Evolutionary conservation across 1,139 yeast genomes (phyloP).

Genomic region (Scheffersomyces titani): DNA sequence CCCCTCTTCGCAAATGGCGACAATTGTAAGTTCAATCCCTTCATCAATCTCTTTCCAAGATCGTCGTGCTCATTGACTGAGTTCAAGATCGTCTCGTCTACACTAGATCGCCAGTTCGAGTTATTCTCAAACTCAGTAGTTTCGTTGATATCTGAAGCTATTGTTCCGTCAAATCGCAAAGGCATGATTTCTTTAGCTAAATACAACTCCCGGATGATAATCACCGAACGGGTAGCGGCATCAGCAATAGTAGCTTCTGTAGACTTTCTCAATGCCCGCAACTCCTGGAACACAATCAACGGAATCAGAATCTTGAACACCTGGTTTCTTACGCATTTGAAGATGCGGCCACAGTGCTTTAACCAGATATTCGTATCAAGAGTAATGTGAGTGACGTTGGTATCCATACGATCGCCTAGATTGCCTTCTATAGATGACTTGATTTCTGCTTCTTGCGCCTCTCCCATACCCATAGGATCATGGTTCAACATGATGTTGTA

Average conservation of each 20-base stretch:
- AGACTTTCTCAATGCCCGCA: slow-evolving; percentile 71
- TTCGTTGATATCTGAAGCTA: slow-evolving; percentile 56
- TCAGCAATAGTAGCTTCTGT: slow-evolving; percentile 76
- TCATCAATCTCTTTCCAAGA: slow-evolving; percentile 38
- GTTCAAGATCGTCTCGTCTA: slow-evolving; percentile 60
- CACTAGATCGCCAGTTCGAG: slow-evolving; percentile 62
- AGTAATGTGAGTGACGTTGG: slow-evolving; percentile 58
- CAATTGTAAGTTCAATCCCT: slow-evolving; percentile 34
- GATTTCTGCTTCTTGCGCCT: slow-evolving; percentile 1
- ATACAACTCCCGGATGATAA: slow-evolving; percentile 67
- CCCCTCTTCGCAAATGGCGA: slow-evolving; percentile 2
- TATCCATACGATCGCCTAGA: slow-evolving; percentile 54
- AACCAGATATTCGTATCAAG: slow-evolving; percentile 81
- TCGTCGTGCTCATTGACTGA: slow-evolving; percentile 53
- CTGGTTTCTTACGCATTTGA: slow-evolving; percentile 64
- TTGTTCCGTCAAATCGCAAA: slow-evolving; percentile 56
- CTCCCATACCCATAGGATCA: slow-evolving; percentile 14
- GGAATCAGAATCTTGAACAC: slow-evolving; percentile 65
- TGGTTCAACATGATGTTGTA: slow-evolving; percentile 28
- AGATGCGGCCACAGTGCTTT: slow-evolving; percentile 75
- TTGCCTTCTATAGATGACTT: slow-evolving; percentile 31
- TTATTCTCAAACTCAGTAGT: slow-evolving; percentile 63
- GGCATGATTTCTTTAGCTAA: slow-evolving; percentile 53
- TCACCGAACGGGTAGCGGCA: slow-evolving; percentile 79
- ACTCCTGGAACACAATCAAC: slow-evolving; percentile 74